These are phyloP conservation scores for Starmerella powellii DNA, from an alignment of 805 yeast genomes.

Conservation along the genomic window DNA sequence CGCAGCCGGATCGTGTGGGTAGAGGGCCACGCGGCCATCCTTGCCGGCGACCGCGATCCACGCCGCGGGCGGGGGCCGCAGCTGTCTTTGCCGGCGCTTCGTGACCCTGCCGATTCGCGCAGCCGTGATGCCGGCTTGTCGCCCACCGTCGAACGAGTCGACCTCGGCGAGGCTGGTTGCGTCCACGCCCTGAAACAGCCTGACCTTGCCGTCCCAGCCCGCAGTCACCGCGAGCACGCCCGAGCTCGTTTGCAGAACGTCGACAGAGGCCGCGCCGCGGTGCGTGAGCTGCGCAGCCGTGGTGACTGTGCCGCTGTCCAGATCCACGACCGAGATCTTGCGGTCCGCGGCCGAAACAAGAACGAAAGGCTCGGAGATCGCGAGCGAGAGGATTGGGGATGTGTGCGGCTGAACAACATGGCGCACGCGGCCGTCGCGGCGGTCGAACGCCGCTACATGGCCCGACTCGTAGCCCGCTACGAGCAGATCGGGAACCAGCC, in stretches of 20 bases:
- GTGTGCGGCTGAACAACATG: constrained; percentile 21
- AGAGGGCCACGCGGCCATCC: constrained; percentile 42
- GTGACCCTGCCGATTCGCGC: constrained; percentile 3
- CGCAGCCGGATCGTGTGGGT: too few relatives aligned
- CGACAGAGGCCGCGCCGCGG: constrained; percentile 25
- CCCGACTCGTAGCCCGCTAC: constrained; percentile 68
- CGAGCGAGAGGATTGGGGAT: constrained; percentile 28
- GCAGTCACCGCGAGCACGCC: constrained; percentile 23
- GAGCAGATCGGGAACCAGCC: constrained; percentile 27
- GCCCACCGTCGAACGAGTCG: constrained; percentile 26
- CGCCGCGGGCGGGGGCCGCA: constrained; percentile 16
- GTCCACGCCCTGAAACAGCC: constrained; percentile 23
- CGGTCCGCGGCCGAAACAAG: constrained; percentile 18
- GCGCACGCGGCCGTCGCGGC: neutral
- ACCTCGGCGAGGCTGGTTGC: constrained; percentile 25
- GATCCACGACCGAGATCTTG: constrained; percentile 11
- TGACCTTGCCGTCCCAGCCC: constrained; percentile 34
- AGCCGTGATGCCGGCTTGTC: constrained; percentile 25
- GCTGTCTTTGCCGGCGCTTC: constrained; percentile 6
- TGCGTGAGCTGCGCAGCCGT: constrained; percentile 12
- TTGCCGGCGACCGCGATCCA: constrained; percentile 41
- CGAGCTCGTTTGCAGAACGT: constrained; percentile 18
- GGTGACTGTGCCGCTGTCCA: constrained; percentile 11
- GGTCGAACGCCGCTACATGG: constrained; percentile 32
- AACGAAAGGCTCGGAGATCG: neutral